A percentile compares a stretch with the other conserved stretches of the same genome.
Conservation (phyloP, 2,329 filamentous ascomycete genomes). For the Cytospora leucostoma region DNA sequence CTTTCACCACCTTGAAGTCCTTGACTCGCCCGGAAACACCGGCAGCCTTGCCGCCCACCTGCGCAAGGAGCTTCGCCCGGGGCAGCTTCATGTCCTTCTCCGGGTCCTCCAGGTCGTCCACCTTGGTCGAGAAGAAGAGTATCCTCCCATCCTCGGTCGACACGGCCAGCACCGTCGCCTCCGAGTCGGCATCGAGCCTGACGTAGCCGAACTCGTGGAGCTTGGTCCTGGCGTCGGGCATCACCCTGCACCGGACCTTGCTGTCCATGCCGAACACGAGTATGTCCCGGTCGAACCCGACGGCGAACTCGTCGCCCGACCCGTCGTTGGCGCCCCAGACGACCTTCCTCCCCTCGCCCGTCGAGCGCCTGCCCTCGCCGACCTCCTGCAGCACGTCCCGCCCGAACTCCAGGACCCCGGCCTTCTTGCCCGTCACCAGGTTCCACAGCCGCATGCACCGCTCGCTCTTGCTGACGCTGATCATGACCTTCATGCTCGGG, state of each 20-base stretch:
- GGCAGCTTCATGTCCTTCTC: constrained; percentile 40
- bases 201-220: constrained; percentile 81
- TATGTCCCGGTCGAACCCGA: constrained; percentile 83
- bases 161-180: constrained; percentile 65
- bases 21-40: constrained; percentile 77
- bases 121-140: constrained; percentile 74
- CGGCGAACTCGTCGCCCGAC: constrained; percentile 78
- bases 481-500: constrained; percentile 94
- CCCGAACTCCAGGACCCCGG: constrained; percentile 85
- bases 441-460: constrained; percentile 95
- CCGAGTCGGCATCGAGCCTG: constrained; percentile 49
- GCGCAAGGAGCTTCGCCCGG: constrained; percentile 68
- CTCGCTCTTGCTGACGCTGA: constrained; percentile 88
- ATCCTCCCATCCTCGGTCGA: constrained; percentile 91
- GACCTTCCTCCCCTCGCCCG: constrained; percentile 80
- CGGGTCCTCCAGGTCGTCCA: constrained; percentile 44
- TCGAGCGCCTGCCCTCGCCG: constrained; percentile 74
- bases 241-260: constrained; percentile 72
- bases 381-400: constrained; percentile 70
- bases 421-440: constrained; percentile 92
- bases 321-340: constrained; percentile 74
- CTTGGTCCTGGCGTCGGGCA: constrained; percentile 71
- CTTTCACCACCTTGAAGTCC: constrained; percentile 72
- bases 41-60: constrained; percentile 72
- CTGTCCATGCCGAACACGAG: constrained; percentile 89